A percentile compares a stretch with the other conserved stretches of the same genome.
Evolutionary conservation across 352 stramenopile species (phyloP).

Genomic region (Phytophthora aleatoria): DNA sequence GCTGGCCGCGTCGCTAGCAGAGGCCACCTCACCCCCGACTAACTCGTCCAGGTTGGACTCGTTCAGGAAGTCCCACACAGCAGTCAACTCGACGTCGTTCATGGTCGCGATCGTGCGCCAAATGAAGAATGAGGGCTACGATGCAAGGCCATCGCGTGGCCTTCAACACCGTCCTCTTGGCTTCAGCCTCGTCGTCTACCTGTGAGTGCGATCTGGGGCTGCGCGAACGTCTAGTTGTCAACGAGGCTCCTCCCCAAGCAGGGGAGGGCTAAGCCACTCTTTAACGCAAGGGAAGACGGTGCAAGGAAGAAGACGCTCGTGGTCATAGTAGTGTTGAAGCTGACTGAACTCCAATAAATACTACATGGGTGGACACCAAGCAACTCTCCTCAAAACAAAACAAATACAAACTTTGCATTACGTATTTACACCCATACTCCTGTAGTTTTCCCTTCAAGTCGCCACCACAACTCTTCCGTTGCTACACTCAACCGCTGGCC

Average conservation of each 20-base stretch:
- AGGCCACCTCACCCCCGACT: neutral
- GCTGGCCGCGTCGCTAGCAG: neutral
- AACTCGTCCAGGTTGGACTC: slow-evolving; percentile 13
- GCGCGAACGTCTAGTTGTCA: slow-evolving; percentile 19
- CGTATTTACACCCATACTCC: slow-evolving; percentile 22
- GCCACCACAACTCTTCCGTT: slow-evolving; percentile 19
- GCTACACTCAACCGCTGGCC: slow-evolving; percentile 5
- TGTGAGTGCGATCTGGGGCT: neutral
- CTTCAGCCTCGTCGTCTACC: slow-evolving; percentile 9
- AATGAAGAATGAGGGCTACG: slow-evolving; percentile 9
- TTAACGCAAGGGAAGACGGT: slow-evolving; percentile 5
- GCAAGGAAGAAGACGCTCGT: slow-evolving; percentile 3
- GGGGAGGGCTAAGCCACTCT: slow-evolving; percentile 3
- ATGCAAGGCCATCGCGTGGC: neutral
- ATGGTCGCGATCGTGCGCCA: slow-evolving; percentile 8
- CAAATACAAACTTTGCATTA: neutral
- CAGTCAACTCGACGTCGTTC: slow-evolving; percentile 11
- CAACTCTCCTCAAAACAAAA: neutral
- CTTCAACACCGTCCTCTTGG: slow-evolving; percentile 20
- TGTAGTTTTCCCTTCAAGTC: slow-evolving; percentile 10
- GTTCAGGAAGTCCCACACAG: slow-evolving; percentile 21
- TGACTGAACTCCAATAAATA: neutral
- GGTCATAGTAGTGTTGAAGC: neutral
- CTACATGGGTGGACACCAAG: neutral
- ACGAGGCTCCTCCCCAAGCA: slow-evolving; percentile 2